Evolutionary conservation across 176 grass and related monocot species (phyloP), one percentile per base, ranked within the genome.

Genomic region (Eleusine indica): DNA sequence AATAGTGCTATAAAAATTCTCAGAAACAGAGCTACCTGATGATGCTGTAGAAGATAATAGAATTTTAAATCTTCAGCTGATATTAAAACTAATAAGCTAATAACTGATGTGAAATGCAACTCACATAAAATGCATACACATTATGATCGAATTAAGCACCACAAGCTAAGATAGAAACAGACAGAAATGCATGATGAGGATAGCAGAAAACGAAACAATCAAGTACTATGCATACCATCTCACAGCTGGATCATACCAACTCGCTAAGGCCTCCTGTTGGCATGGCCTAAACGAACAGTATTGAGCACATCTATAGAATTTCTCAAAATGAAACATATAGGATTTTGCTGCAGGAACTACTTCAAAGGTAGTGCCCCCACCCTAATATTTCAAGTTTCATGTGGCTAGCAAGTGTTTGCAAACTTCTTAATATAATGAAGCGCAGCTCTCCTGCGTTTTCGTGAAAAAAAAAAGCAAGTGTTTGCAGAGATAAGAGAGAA

Each of bases 1-100:
- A 73, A 56, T 42, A 30, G 83, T 57, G 9, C 77, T 72, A 63
- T 85, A 64, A 54, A 83, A 89, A 83, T 60, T 89, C 82, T 84
- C 80, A 75, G 78, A 85, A 84, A 71, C 57, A 61, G 86, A 28
- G 22, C 87, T 71, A 79, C 65, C 85, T 37, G 44, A n/a, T 66
- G 67, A 77, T 46, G 58, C 48, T 84, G 75, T 44, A 80, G 40
- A 74, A 79, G 16, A 67, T 62, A 84, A 75, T 21, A 75, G 44
- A 43, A 43, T 40, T 75, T n/a, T 52, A 52, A 52, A 15, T 52
- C 49, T 52, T 52, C 49, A 52, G 11, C 49, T 3, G 8, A 52
- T 52, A 52, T 52, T 52, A 52, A 52, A 3, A 52, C 16, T 52
- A 52, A 52, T 2, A 15, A 52, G 14, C 49, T 52, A 13, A 52